Percentiles rank a stretch among this genome's conserved stretches.
phyloP scores from a whole-genome alignment of 208 protist genomes.

The Trypanosoma vivax region DNA sequence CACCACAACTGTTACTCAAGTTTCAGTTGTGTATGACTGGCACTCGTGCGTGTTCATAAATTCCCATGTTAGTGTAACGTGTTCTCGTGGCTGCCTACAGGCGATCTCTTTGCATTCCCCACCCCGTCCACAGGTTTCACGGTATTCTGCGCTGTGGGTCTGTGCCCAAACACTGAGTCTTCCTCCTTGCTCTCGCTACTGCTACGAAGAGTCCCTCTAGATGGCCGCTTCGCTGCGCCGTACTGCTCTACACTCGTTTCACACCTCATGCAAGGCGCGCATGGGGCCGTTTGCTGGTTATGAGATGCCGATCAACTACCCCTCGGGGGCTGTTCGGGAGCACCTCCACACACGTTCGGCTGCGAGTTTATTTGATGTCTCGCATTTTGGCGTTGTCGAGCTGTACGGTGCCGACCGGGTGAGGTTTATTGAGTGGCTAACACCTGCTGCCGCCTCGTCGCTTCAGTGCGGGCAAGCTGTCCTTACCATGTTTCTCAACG shows the following conservation, averaged over 20 bases:
- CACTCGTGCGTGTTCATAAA: too few relatives aligned
- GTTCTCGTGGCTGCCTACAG: too few relatives aligned
- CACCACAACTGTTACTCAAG: too few relatives aligned
- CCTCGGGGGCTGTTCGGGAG: slow-evolving; percentile 76
- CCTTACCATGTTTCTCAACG: slow-evolving; percentile 93
- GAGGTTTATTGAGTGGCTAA: slow-evolving; percentile 91
- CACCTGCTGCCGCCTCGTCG: slow-evolving; percentile 71
- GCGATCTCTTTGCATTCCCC: too few relatives aligned
- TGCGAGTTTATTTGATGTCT: slow-evolving; percentile 95
- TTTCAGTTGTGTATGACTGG: too few relatives aligned
- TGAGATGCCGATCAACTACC: slow-evolving; percentile 95
- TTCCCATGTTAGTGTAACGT: too few relatives aligned
- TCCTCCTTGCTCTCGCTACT: too few relatives aligned
- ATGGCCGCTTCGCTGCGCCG: slow-evolving; percentile 31
- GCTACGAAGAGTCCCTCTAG: too few relatives aligned
- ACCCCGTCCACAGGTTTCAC: neutral
- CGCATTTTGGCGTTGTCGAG: slow-evolving; percentile 94
- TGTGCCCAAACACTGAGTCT: neutral
- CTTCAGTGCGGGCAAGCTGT: slow-evolving; percentile 31
- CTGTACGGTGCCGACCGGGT: slow-evolving; percentile 87
- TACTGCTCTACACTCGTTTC: slow-evolving; percentile 83
- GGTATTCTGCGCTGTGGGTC: neutral
- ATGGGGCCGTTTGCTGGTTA: slow-evolving; percentile 95
- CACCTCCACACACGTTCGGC: slow-evolving; percentile 86
- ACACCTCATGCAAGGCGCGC: slow-evolving; percentile 82